Base-by-base conservation (phyloP, 768 basidiomycete species). In the Rickenella mellea region DNA sequence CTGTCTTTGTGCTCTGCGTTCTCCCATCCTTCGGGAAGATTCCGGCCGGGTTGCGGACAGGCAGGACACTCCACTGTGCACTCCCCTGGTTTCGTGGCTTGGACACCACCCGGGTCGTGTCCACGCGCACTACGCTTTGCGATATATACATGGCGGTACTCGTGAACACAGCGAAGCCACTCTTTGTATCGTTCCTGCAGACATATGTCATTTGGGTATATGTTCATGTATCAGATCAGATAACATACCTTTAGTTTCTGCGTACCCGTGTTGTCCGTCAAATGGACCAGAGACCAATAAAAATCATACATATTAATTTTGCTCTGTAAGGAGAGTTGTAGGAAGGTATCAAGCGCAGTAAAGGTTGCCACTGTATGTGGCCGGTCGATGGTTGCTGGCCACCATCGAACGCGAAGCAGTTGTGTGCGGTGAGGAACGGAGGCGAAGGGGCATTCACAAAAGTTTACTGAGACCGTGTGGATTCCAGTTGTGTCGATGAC, bases 61-160 rank as follows among this genome's bases (percentile, higher is more conserved):
- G 61, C 60, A 4, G 60, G 60, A 39, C 63, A 66, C 3, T 46
- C 41, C 1, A 64, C 46, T 0, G 57, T 57, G 2, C 52, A 43
- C 9, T 39, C 40, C 5, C 56, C 55, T 2, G 40, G 26, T 2
- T 6, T 8, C 0, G 49, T 52, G 8, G 12, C 42, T 7, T 32
- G 11, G 5, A 51, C 20, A 2, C 52, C 56, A 8, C 22, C 35
- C 20, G 52, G 42, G 28, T 53, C 44, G 35, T 55, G 51, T 2
- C 46, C 57, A 6, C 49, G 36, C 3, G 52, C 56, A 2, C 40
- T 46, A 0, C 55, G 51, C 35, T 51, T 55, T 27, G 52, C 33
- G 27, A 48, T 36, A 29, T 48, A 44, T 6, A 57, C 29, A 37
- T 58, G 43, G 1, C 50, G 47, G 40, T 44, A 58, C 17, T 51